Percentiles rank a stretch among this genome's conserved stretches.
Evolutionary conservation across 1,284 basidiomycete species (phyloP).

Genomic region (Hemileia vastatrix): DNA sequence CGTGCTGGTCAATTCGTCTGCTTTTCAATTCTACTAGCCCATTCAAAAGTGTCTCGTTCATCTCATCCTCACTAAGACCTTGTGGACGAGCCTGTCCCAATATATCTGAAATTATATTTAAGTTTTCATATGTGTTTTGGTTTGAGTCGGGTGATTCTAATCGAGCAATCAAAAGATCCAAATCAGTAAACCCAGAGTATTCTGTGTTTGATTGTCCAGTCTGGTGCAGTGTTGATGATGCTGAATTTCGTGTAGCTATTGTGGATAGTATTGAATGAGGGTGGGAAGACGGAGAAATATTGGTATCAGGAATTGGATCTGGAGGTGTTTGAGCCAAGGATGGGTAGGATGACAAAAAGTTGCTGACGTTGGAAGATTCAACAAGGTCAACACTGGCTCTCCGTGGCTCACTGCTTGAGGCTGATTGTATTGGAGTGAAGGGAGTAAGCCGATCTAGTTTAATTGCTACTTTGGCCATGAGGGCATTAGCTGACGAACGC

Average conservation of each 20-base stretch:
- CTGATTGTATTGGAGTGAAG: too few species aligned
- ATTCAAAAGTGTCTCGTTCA: neutral
- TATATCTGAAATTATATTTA: neutral
- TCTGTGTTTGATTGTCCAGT: neutral
- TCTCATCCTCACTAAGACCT: neutral
- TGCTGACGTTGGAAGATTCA: too few species aligned
- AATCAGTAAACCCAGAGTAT: neutral
- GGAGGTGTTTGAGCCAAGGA: neutral
- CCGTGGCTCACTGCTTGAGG: too few species aligned
- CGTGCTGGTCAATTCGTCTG: neutral
- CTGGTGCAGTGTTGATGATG: neutral
- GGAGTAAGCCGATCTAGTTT: too few species aligned
- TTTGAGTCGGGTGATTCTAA: neutral
- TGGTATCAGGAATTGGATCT: neutral
- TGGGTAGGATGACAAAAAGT: too few species aligned
- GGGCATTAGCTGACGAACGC: too few species aligned
- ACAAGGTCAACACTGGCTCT: too few species aligned
- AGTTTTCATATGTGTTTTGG: neutral
- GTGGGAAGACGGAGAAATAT: neutral
- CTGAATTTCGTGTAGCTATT: too few species aligned
- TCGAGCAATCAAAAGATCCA: neutral
- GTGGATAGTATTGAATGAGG: too few species aligned
- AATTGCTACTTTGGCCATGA: too few species aligned
- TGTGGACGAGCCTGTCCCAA: neutral
- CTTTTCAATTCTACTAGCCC: neutral